phyloP scores from a whole-genome alignment of 768 basidiomycete genomes.

The Amanita rubescens region DNA sequence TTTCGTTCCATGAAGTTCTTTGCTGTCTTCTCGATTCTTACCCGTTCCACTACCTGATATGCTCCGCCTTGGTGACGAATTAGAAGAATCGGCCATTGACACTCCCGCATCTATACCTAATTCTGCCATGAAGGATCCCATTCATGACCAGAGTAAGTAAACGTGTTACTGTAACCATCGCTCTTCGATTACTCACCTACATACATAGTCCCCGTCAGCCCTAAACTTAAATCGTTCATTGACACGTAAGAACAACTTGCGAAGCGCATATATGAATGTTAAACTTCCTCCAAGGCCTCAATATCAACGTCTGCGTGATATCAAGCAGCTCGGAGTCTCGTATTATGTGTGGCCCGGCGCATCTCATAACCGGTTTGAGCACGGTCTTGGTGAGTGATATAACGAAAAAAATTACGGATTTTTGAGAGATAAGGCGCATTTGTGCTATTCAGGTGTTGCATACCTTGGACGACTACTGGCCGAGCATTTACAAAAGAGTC shows the following conservation, averaged over 20 bases:
- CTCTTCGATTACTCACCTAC: neutral
- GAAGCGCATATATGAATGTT: slow-evolving; percentile 6
- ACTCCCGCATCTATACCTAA: slow-evolving; percentile 6
- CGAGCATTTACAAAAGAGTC: slow-evolving; percentile 44
- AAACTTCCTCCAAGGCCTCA: slow-evolving; percentile 38
- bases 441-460: slow-evolving; percentile 50
- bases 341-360: slow-evolving; percentile 74
- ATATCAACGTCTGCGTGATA: slow-evolving; percentile 68
- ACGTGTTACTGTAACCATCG: slow-evolving; percentile 5
- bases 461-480: slow-evolving; percentile 63
- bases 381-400: slow-evolving; percentile 56
- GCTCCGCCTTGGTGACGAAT: neutral
- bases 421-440: neutral
- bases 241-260: slow-evolving; percentile 49
- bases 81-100: neutral
- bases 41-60: neutral
- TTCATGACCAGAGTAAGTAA: slow-evolving; percentile 29
- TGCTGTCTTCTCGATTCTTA: neutral
- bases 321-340: slow-evolving; percentile 78
- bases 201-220: slow-evolving; percentile 29
- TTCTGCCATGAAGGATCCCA: slow-evolving; percentile 25
- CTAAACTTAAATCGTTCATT: slow-evolving; percentile 38
- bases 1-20: neutral
- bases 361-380: slow-evolving; percentile 78
- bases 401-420: neutral